Evolutionary conservation across 2,329 filamentous ascomycete species (phyloP), one percentile per base, ranked within the genome.

Genomic region (Pyrenochaeta sp.): DNA sequence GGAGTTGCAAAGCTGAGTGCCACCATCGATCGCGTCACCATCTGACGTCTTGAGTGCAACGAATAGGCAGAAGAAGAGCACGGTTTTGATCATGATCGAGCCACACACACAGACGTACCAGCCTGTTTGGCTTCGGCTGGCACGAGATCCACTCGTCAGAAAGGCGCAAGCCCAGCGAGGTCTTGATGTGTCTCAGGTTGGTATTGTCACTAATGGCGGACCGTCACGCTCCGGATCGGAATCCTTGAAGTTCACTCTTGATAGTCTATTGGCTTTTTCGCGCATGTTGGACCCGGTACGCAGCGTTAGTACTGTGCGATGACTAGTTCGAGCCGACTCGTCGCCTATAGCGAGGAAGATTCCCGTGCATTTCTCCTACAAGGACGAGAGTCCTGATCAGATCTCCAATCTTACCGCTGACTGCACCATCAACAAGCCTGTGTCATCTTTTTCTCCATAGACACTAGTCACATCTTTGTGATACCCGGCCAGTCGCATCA

Each of bases 401-500:
- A 68, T 76, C 76, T 84, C 79, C 74, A 84, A 73, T 79, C 68
- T 68, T 49, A 53, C 76, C 73, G 77, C 68, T 34, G 50, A 49
- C 70, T 71, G 58, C 52, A 59, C 61, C 68, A 71, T 78, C 73
- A 78, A 72, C 74, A 77, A 79, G 81, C 81, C 82, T 77, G 76
- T 81, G 80, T 83, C 82, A 79, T 80, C 10, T 5, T 44, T 45
- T 49, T 5, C 53, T 48, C 55, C 84, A 56, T 76, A 77, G 82
- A 79, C 78, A 81, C 75, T 62, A 74, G 79, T 83, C 81, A 80
- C 77, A 54, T 64, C 13, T 47, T 52, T 69, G 77, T 76, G 76
- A 78, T 81, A 83, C 83, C 79, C 75, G 85, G 86, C 85, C 86
- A 86, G 82, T 84, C 86, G 85, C 82, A 86, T 90, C 78, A 90